These are phyloP conservation scores for Hypomyces rosellus DNA, from an alignment of 2,329 filamentous ascomycete species.

Conservation along the genomic window DNA sequence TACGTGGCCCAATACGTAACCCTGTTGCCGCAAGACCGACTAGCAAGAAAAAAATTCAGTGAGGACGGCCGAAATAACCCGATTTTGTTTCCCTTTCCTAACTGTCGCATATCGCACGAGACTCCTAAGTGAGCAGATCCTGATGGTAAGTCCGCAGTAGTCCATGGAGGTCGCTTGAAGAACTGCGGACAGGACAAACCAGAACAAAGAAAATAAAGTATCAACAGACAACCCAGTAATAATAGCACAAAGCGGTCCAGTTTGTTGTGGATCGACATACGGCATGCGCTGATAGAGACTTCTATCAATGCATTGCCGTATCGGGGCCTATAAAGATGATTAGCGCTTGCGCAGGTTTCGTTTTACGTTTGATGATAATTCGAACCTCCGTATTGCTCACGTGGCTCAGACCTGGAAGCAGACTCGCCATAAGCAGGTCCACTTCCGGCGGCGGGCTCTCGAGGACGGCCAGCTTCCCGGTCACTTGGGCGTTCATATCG, in stretches of 20 bases:
- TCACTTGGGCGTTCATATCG: slow-evolving; percentile 43
- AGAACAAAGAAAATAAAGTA: slow-evolving; percentile 19
- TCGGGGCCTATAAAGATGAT: slow-evolving; percentile 25
- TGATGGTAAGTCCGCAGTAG: slow-evolving; percentile 22
- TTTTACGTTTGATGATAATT: slow-evolving; percentile 15
- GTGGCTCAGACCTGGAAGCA: slow-evolving; percentile 36
- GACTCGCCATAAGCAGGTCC: slow-evolving; percentile 36
- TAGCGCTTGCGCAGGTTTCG: slow-evolving; percentile 19
- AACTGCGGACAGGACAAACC: slow-evolving; percentile 19
- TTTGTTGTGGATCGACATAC: slow-evolving; percentile 7
- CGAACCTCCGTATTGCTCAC: slow-evolving; percentile 40
- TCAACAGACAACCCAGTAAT: slow-evolving; percentile 22
- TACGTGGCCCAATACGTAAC: slow-evolving; percentile 30
- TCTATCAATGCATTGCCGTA: slow-evolving; percentile 20
- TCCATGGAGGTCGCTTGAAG: slow-evolving; percentile 24
- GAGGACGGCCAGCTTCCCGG: slow-evolving; percentile 34
- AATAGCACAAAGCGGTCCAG: slow-evolving; percentile 14
- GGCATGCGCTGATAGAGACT: slow-evolving; percentile 5
- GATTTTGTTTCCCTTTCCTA: slow-evolving; percentile 29
- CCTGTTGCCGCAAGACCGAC: slow-evolving; percentile 32
- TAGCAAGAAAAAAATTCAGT: slow-evolving; percentile 29
- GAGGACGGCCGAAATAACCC: slow-evolving; percentile 28
- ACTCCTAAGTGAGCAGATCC: slow-evolving; percentile 30
- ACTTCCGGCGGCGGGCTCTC: slow-evolving; percentile 30
- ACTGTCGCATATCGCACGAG: slow-evolving; percentile 32